Evolutionary conservation across 257 asterid species (phyloP), one percentile per base, ranked within the genome.

Genomic region (Solanum habrochaites): DNA sequence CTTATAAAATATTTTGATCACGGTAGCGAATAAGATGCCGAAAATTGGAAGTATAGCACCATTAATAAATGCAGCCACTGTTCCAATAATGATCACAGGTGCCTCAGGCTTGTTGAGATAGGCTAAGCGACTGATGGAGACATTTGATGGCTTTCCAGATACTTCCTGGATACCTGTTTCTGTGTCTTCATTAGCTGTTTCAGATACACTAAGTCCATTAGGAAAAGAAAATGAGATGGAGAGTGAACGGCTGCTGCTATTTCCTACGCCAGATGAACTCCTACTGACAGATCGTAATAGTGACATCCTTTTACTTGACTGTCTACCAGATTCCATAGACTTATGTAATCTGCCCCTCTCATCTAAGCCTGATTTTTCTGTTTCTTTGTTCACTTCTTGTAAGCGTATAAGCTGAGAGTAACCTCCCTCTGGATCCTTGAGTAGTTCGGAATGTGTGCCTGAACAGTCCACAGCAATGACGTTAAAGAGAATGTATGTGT

Each of bases 41-140:
- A 96, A 94, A 14, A 89, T 27, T 4, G 99, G 99, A 75, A 90
- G 88, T 60, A 94, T 91, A 31, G 98, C 96, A 37, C 99, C 99
- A 16, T 94, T 95, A 9, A 94, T 35, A 39, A 94, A 31, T 16
- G 98, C 98, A 23, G 96, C 86, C 49, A 96, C 35, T 45, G 89
- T 81, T n/a, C 99, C 99, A 4, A 81, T 88, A 4, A 89, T 16
- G 52, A 96, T 66, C 70, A 90, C 88, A 6, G 97, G 96, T n/a
- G 83, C 52, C 92, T 96, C 99, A 10, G 98, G 98, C 88, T 93
- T 96, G 93, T 96, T 95, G 72, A 96, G 93, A 78, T 88, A 88
- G 25, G 89, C 90, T n/a, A 96, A 90, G 13, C 98, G 95, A 85
- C 92, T 88, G 0, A 96, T 6, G 23, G 96, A 90, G 64, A 93